Percentiles rank a stretch among this genome's conserved stretches.
Conservation (phyloP, 352 stramenopile genomes). For the Thraustochytrium striatum region DNA sequence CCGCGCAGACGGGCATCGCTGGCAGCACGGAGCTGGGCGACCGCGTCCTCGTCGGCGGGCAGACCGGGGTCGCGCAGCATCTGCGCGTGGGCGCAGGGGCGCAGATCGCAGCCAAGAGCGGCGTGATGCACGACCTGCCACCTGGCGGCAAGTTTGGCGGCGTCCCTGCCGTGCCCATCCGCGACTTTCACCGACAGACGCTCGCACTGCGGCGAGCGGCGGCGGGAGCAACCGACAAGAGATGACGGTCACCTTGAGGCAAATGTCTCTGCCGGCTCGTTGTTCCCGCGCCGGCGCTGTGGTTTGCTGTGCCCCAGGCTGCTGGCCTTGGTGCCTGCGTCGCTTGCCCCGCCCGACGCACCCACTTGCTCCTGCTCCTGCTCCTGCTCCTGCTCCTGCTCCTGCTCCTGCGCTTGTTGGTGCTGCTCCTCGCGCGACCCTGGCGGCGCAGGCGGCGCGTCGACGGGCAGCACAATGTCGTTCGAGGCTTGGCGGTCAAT, state of each 20-base stretch:
- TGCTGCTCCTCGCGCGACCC: too few relatives aligned
- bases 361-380: too few relatives aligned
- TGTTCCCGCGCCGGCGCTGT: background rate
- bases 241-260: too few relatives aligned
- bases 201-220: conserved; percentile 59
- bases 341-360: background rate
- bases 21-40: conserved; percentile 70
- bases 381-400: too few relatives aligned
- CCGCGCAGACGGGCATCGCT: conserved; percentile 71
- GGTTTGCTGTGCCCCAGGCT: background rate
- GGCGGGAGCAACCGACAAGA: too few relatives aligned
- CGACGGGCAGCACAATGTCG: too few relatives aligned
- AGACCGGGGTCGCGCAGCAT: conserved; percentile 75
- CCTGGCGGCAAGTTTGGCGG: conserved; percentile 62
- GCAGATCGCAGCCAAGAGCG: conserved; percentile 74
- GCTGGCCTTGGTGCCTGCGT: background rate
- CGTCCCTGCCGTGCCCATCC: conserved; percentile 68
- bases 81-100: conserved; percentile 71
- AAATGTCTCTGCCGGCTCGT: too few relatives aligned
- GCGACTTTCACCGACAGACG: conserved; percentile 72
- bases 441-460: too few relatives aligned
- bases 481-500: conserved; percentile 6
- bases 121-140: conserved; percentile 68
- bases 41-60: conserved; percentile 70
- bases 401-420: too few relatives aligned